phyloP scores from a whole-genome alignment of 805 yeast species.

The Scheffersomyces coipomensis region DNA sequence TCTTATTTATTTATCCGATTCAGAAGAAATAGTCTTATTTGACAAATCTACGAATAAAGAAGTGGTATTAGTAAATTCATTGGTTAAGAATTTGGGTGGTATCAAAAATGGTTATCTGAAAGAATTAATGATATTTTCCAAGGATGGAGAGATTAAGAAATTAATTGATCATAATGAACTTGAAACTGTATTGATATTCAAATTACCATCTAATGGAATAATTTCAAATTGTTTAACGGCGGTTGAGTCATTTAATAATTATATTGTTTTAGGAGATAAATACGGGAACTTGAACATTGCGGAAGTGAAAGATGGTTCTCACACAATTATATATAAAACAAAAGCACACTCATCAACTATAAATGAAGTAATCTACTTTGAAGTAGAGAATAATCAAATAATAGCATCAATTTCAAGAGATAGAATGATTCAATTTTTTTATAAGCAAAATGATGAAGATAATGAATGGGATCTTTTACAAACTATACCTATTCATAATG shows the following conservation, averaged over 20 bases:
- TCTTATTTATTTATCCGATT: slow-evolving; percentile 31
- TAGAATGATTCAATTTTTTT: slow-evolving; percentile 59
- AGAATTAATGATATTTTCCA: slow-evolving; percentile 40
- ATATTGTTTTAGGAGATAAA: slow-evolving; percentile 48
- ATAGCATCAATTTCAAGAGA: slow-evolving; percentile 56
- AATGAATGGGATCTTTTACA: slow-evolving; percentile 57
- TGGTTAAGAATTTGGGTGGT: slow-evolving; percentile 39
- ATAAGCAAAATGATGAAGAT: slow-evolving; percentile 5
- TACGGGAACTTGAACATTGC: slow-evolving; percentile 41
- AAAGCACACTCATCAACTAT: slow-evolving; percentile 54
- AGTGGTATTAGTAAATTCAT: slow-evolving; percentile 28
- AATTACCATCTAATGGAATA: slow-evolving; percentile 27
- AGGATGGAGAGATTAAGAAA: slow-evolving; percentile 36
- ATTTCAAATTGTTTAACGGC: slow-evolving; percentile 42
- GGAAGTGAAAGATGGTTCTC: slow-evolving; percentile 9
- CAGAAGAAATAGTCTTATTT: slow-evolving; percentile 34
- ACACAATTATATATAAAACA: slow-evolving; percentile 19
- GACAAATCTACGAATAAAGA: slow-evolving; percentile 14
- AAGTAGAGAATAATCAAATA: slow-evolving; percentile 22
- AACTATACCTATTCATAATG: slow-evolving; percentile 60
- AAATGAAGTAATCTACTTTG: slow-evolving; percentile 43
- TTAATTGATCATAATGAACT: slow-evolving; percentile 11
- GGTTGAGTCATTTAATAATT: slow-evolving; percentile 29
- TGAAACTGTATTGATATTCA: slow-evolving; percentile 8
- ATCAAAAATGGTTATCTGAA: slow-evolving; percentile 30